These are phyloP conservation scores for Colletotrichum costaricense DNA, from an alignment of 2,329 filamentous ascomycete genomes.

Conservation along the genomic window DNA sequence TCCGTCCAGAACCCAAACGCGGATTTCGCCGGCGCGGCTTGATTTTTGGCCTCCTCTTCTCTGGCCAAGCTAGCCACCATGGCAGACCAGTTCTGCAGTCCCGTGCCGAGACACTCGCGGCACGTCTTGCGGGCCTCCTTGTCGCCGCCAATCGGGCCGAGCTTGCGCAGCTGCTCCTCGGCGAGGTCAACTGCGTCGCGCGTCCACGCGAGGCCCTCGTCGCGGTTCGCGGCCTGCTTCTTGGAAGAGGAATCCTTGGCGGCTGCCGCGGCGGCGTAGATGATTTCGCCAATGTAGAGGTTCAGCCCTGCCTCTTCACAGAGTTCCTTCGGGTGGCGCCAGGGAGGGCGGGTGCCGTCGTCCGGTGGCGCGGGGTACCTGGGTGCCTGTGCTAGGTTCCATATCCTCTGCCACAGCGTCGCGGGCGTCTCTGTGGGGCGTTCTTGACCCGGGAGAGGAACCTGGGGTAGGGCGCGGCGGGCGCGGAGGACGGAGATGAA, in stretches of 20 bases:
- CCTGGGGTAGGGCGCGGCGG: slow-evolving; percentile 68
- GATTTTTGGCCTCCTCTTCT: slow-evolving; percentile 56
- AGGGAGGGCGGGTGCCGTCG: slow-evolving; percentile 76
- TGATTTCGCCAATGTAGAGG: slow-evolving; percentile 93
- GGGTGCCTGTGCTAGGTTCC: slow-evolving; percentile 55
- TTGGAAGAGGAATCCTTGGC: slow-evolving; percentile 56
- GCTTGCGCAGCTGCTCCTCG: slow-evolving; percentile 71
- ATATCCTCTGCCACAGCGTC: slow-evolving; percentile 26
- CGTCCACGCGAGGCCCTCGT: slow-evolving; percentile 88
- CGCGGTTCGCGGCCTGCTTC: slow-evolving; percentile 50
- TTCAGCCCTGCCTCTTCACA: slow-evolving; percentile 90
- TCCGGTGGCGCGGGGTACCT: slow-evolving; percentile 77
- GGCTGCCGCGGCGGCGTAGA: slow-evolving; percentile 67
- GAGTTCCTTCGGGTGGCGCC: slow-evolving; percentile 71
- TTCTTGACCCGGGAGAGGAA: slow-evolving; percentile 41
- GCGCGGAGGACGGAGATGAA: slow-evolving; percentile 87
- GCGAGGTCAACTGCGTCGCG: slow-evolving; percentile 86
- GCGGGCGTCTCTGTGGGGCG: slow-evolving; percentile 1
- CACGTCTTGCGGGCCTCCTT: slow-evolving; percentile 66
- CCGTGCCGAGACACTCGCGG: slow-evolving; percentile 79
- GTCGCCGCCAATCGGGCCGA: slow-evolving; percentile 40
- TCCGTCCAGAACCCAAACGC: slow-evolving; percentile 55
- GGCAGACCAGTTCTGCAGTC: slow-evolving; percentile 82
- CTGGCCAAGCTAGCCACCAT: slow-evolving; percentile 79
- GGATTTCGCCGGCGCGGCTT: slow-evolving; percentile 38